Evolutionary conservation across 352 stramenopile species (phyloP), one percentile per base, ranked within the genome.

Genomic region (Achlya hypogyna): DNA sequence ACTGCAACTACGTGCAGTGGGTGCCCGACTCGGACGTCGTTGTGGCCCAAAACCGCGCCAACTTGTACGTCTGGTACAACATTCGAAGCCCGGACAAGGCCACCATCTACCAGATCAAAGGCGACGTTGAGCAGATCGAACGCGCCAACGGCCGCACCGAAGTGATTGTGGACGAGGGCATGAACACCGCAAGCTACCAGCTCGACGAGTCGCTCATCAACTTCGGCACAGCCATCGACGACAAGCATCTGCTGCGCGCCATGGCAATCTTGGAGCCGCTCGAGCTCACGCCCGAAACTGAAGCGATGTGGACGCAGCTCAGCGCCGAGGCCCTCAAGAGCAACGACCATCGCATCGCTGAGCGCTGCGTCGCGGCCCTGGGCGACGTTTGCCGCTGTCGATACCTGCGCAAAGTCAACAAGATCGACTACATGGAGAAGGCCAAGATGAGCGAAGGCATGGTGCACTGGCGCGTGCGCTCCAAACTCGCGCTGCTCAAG

Each of bases 1-100:
- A 97, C 75, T 98, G 91, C 77, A 97, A 91, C 68, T 98, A 98
- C 71, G 93, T 98, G 43, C 92, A 98, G 74, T 98, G 94, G 94
- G 93, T 98, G 9, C 94, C 93, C n/a, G 85, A 96, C 32, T 97
- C 83, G 59, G 92, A 98, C 67, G 94, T 98, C 8, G 89, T 98
- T 2, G 94, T 98, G 8, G 92, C 94, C 6, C 93, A 98, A 69
- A 97, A 95, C 70, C 85, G 92, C 23, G 76, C 72, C 10, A 96
- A 90, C 51, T 64, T 98, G 8, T 97, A 88, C 31, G 89, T 98
- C 25, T 98, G 94, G 94, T 98, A 98, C 82, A 98, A 98, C 66
- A 97, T 98, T 56, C 85, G 86, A 43, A 79, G 86, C 4, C 90
- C 92, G 0, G 91, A 98, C 67, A 96, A 97, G 73, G 86, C 95